Evolutionary conservation across 768 basidiomycete species (phyloP).

Genomic region (Agaricus sinodeliciosus): DNA sequence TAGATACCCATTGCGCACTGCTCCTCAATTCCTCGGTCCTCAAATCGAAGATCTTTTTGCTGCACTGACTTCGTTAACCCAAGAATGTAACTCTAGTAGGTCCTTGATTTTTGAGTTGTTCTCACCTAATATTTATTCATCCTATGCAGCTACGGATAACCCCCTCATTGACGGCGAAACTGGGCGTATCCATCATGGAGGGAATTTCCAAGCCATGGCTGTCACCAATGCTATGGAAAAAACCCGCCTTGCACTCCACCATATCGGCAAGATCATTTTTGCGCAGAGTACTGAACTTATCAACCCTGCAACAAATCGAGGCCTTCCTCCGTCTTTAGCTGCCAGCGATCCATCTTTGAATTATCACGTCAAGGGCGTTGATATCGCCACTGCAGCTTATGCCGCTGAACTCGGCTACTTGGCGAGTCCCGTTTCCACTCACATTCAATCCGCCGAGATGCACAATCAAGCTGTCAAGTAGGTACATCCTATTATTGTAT

Average conservation of each 20-base stretch:
- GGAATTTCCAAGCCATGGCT: slow-evolving; percentile 85
- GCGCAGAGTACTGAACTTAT: slow-evolving; percentile 68
- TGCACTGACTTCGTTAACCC: slow-evolving; percentile 50
- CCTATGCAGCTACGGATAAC: slow-evolving; percentile 65
- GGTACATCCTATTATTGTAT: slow-evolving; percentile 17
- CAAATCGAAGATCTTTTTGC: slow-evolving; percentile 70
- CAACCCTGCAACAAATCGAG: slow-evolving; percentile 77
- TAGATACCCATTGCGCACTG: slow-evolving; percentile 60
- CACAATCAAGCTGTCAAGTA: slow-evolving; percentile 83
- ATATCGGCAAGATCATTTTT: slow-evolving; percentile 67
- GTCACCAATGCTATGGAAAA: slow-evolving; percentile 83
- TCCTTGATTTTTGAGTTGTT: slow-evolving; percentile 5
- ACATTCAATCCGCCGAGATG: slow-evolving; percentile 81
- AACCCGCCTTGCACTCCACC: slow-evolving; percentile 63
- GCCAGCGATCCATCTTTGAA: slow-evolving; percentile 71
- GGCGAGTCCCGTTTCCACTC: slow-evolving; percentile 71
- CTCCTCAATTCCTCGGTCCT: slow-evolving; percentile 76
- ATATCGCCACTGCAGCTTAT: slow-evolving; percentile 79
- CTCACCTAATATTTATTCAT: slow-evolving; percentile 4
- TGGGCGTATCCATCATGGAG: slow-evolving; percentile 65
- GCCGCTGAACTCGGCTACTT: slow-evolving; percentile 73
- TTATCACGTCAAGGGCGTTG: slow-evolving; percentile 73
- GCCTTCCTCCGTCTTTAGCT: slow-evolving; percentile 68
- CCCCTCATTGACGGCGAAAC: slow-evolving; percentile 69
- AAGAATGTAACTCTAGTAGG: slow-evolving; percentile 77